Evolutionary conservation across 2,329 filamentous ascomycete genomes (phyloP).

Genomic region (Alternaria alternata): DNA sequence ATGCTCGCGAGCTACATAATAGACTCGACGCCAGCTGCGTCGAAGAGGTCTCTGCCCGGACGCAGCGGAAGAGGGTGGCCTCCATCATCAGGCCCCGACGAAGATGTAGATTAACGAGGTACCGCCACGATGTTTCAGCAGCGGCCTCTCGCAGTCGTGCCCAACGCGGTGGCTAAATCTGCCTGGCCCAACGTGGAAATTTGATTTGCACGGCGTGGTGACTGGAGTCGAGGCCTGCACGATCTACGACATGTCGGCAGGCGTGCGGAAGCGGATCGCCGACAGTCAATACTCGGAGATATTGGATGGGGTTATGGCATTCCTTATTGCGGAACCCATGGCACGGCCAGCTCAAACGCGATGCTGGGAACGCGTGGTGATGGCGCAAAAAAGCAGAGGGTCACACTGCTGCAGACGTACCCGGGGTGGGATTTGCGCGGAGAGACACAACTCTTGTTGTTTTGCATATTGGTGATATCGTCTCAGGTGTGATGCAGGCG

Average conservation of each 20-base stretch:
- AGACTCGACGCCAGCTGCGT: constrained; percentile 2
- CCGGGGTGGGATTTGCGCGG: not conserved
- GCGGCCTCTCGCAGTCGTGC: not conserved
- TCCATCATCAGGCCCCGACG: not conserved
- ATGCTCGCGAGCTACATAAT: constrained; percentile 8
- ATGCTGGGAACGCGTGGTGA: not conserved
- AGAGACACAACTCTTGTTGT: constrained; percentile 1
- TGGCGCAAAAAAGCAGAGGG: constrained; percentile 1
- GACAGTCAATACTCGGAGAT: constrained; percentile 7
- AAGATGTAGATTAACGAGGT: not conserved
- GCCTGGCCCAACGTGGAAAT: constrained; percentile 6
- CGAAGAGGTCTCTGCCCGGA: constrained; percentile 1
- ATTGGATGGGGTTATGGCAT: constrained; percentile 4
- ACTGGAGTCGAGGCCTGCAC: constrained; percentile 9
- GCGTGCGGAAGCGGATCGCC: constrained; percentile 1
- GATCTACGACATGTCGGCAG: constrained; percentile 14
- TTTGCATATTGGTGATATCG: constrained; percentile 7
- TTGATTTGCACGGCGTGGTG: constrained; percentile 10
- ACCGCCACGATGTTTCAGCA: constrained; percentile 1
- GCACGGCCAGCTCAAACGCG: constrained; percentile 9
- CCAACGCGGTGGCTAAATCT: constrained; percentile 5
- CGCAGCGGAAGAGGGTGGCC: not conserved
- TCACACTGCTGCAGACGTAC: not conserved
- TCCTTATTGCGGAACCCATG: constrained; percentile 8
- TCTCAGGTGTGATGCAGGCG: constrained; percentile 18